Evolutionary conservation across 768 basidiomycete genomes (phyloP).

Genomic region (Infundibulicybe gibba): DNA sequence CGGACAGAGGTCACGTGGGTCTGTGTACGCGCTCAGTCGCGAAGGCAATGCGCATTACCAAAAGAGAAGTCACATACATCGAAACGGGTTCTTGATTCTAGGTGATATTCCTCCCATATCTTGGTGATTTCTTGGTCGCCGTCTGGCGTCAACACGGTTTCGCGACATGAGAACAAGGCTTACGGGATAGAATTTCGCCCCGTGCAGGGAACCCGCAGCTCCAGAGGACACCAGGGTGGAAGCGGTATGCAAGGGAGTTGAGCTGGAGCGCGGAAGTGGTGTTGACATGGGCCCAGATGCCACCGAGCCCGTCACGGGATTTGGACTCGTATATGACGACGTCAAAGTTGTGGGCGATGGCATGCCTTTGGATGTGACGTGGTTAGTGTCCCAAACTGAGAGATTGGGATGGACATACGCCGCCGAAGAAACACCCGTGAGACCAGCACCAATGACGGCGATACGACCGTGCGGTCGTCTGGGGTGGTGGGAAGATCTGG

Average conservation of each 20-base stretch:
- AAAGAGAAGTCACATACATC: constrained; percentile 20
- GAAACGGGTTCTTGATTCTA: constrained; percentile 41
- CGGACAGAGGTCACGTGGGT: too few species aligned
- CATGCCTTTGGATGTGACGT: constrained; percentile 23
- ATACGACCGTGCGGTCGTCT: constrained; percentile 36
- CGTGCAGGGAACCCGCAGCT: constrained; percentile 37
- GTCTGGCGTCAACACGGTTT: too few species aligned
- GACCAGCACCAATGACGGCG: constrained; percentile 46
- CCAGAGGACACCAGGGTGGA: constrained; percentile 45
- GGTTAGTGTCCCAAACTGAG: background rate
- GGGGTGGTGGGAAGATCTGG: constrained; percentile 16
- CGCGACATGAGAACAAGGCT: background rate
- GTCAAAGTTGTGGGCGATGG: constrained; percentile 48
- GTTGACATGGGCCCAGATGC: constrained; percentile 51
- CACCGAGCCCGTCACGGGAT: constrained; percentile 29
- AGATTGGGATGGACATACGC: constrained; percentile 23
- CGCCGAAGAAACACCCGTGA: constrained; percentile 51
- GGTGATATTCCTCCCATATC: constrained; percentile 48
- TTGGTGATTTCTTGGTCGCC: constrained; percentile 26
- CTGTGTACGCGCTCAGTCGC: too few species aligned
- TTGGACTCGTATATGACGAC: constrained; percentile 45
- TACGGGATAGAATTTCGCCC: constrained; percentile 48
- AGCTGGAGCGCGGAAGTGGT: constrained; percentile 47
- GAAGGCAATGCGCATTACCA: background rate
- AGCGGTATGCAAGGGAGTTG: constrained; percentile 48